phyloP scores from a whole-genome alignment of 2,329 filamentous ascomycete species.

The Pseudogymnoascus sp. region DNA sequence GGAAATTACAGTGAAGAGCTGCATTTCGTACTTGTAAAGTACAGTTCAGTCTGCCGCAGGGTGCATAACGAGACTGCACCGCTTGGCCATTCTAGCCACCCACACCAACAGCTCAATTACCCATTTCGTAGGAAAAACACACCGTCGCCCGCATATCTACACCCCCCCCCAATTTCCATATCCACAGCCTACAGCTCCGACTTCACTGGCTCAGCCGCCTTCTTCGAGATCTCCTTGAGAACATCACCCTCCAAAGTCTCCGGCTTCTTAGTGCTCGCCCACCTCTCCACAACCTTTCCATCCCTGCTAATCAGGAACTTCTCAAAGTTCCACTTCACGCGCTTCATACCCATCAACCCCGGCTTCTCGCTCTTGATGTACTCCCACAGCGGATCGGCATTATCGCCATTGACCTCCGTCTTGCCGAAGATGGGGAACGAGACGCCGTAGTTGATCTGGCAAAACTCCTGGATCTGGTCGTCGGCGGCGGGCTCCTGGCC shows the following conservation, averaged over 20 bases:
- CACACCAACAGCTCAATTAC: not conserved
- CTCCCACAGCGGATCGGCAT: conserved; percentile 68
- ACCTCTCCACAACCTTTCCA: conserved; percentile 75
- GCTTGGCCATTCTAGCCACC: not conserved
- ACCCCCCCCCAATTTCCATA: not conserved
- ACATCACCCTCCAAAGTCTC: conserved; percentile 69
- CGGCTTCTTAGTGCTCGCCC: conserved; percentile 83
- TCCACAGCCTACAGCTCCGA: not conserved
- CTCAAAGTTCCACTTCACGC: conserved; percentile 99
- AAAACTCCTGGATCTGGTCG: conserved; percentile 75
- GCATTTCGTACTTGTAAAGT: not conserved
- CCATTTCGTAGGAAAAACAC: not conserved
- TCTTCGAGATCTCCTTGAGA: conserved; percentile 55
- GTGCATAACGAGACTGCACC: not conserved
- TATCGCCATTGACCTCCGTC: conserved; percentile 84
- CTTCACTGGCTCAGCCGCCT: conserved; percentile 9
- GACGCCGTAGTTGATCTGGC: conserved; percentile 90
- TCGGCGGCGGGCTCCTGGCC: conserved; percentile 77
- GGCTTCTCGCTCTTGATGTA: conserved; percentile 68
- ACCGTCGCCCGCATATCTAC: not conserved
- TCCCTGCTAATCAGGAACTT: conserved; percentile 89
- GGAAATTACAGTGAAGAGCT: not conserved
- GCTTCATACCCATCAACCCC: conserved; percentile 78
- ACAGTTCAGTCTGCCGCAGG: not conserved
- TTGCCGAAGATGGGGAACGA: conserved; percentile 87